These are phyloP conservation scores for Penicillium sp. DNA, from an alignment of 2,329 filamentous ascomycete species.

Conservation along the genomic window DNA sequence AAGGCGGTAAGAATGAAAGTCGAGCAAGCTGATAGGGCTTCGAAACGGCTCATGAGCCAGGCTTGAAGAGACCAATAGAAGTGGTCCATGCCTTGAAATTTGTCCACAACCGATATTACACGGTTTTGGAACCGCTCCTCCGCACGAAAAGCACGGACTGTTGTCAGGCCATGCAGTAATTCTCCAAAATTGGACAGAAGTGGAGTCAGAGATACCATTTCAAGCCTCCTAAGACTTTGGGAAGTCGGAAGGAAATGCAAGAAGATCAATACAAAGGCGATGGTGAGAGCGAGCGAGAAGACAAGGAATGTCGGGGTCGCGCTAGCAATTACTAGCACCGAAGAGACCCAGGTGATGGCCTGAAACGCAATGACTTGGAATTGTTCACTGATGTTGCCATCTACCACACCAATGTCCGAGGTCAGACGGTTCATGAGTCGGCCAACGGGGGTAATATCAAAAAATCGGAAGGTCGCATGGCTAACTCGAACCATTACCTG, in stretches of 20 bases:
- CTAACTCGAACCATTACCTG: slow-evolving; percentile 72
- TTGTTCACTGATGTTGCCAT: slow-evolving; percentile 77
- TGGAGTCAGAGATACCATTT: slow-evolving; percentile 86
- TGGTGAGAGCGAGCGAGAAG: slow-evolving; percentile 67
- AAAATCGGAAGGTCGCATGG: slow-evolving; percentile 82
- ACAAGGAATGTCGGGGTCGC: slow-evolving; percentile 75
- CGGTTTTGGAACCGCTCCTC: slow-evolving; percentile 76
- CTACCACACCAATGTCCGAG: slow-evolving; percentile 84
- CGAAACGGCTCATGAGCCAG: slow-evolving; percentile 81
- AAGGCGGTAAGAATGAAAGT: slow-evolving; percentile 72
- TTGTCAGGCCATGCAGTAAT: slow-evolving; percentile 79
- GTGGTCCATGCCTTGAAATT: slow-evolving; percentile 92
- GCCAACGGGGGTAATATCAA: slow-evolving; percentile 85
- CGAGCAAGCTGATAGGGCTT: slow-evolving; percentile 67
- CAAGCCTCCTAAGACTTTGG: slow-evolving; percentile 76
- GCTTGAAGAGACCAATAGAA: slow-evolving; percentile 89
- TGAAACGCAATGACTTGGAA: slow-evolving; percentile 71
- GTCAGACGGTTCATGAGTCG: slow-evolving; percentile 90
- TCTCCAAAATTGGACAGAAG: slow-evolving; percentile 92
- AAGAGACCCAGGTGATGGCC: slow-evolving; percentile 68
- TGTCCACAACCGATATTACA: slow-evolving; percentile 78
- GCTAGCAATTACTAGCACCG: slow-evolving; percentile 73
- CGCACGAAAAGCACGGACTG: slow-evolving; percentile 78
- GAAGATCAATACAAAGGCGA: slow-evolving; percentile 72
- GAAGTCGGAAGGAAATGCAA: slow-evolving; percentile 76